Base-by-base conservation (phyloP, 2,329 filamentous ascomycete species). In the Epichloe elymi region DNA sequence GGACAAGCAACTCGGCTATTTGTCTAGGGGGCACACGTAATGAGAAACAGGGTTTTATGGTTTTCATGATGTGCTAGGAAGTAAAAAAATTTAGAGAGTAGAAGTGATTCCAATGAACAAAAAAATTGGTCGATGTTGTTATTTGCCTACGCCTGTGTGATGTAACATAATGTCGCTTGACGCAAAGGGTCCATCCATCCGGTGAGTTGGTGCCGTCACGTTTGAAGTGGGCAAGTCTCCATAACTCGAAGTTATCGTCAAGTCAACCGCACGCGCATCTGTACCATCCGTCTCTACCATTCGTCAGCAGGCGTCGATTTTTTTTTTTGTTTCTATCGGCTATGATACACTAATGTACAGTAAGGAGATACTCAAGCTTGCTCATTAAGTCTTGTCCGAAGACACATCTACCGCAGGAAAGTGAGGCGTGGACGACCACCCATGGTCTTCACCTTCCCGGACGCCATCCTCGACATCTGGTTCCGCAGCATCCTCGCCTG, bases 81-180 rank as follows among this genome's bases (percentile, higher is more conserved):
- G 63, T 65, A 68, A 59, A 26, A 65, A 66, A 69, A 68, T 67
- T 39, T 73, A 74, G 70, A 74, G 68, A 71, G 69, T 65, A 68
- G 67, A 69, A 67, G 64, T 68, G 66, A 67, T 66, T 66, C 59
- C 53, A 46, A 41, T 40, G 19, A 45, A 46, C 8, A 53, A 53
- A 51, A 46, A 44, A 48, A 47, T 37, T 40, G 47, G 41, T 46
- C 40, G 33, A 49, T 30, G n/a, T 20, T 19, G 30, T 19, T 47
- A 26, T n/a, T 33, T 23, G 33, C 11, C 19, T 19, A 4, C n/a
- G 19, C 41, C 15, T 20, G n/a, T 47, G 19, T 17, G 12, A n/a
- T 20, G 41, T 15, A 30, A 30, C 1, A 30, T 11, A 30, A 30
- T 11, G 30, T 30, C 30, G 10, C 30, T 10, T 30, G 10, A 30